These are phyloP conservation scores for Liriodendron chinense DNA, from an alignment of 164 flowering plant species.

Conservation along the genomic window DNA sequence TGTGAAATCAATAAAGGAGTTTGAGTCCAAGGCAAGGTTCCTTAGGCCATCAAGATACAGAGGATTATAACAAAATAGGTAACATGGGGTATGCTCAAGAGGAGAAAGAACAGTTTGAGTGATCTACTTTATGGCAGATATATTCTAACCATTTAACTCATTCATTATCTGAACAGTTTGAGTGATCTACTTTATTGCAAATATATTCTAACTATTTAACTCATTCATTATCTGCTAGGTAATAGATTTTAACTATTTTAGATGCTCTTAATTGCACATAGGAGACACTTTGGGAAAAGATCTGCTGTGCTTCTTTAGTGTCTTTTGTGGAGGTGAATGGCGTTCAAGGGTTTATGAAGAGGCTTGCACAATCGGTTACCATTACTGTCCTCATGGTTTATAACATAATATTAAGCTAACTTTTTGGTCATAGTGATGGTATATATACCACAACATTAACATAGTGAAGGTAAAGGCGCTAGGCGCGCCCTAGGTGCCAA, in stretches of 20 bases:
- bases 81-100: too few species aligned
- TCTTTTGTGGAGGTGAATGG: not conserved
- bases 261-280: not conserved
- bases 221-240: not conserved
- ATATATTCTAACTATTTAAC: not conserved
- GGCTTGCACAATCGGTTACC: not conserved
- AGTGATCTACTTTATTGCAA: not conserved
- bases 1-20: too few species aligned
- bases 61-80: too few species aligned
- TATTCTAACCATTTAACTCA: not conserved
- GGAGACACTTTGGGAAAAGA: not conserved
- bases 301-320: conserved; percentile 1
- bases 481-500: too few species aligned
- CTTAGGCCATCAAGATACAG: too few species aligned
- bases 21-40: too few species aligned
- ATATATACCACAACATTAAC: too few species aligned
- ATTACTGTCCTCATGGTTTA: not conserved
- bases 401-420: too few species aligned
- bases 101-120: too few species aligned
- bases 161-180: not conserved
- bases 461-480: too few species aligned
- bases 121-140: not conserved
- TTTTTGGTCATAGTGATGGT: too few species aligned
- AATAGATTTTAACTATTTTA: not conserved
- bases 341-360: not conserved